Percentiles rank a stretch among this genome's conserved stretches.
These are phyloP conservation scores for Pseudevernia furfuracea DNA, from an alignment of 495 filamentous ascomycete genomes.

Conservation along the genomic window DNA sequence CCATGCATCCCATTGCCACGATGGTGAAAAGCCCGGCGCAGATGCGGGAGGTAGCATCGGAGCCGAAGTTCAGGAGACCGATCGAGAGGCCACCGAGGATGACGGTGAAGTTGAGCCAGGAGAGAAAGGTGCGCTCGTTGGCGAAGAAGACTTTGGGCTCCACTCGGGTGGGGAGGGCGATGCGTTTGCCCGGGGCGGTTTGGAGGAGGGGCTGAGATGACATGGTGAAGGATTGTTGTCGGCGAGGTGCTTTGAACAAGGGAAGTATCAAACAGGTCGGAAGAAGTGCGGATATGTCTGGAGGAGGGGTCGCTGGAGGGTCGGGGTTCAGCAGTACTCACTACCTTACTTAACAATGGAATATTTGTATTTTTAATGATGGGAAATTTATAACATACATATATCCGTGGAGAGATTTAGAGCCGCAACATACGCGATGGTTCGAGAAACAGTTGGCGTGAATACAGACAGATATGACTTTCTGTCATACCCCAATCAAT, in stretches of 20 bases:
- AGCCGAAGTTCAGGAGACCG: conserved; percentile 93
- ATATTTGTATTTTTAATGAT: too few relatives aligned
- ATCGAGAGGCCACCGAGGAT: conserved; percentile 93
- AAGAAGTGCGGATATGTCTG: background rate
- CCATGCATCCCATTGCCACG: conserved; percentile 90
- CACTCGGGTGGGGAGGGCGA: conserved; percentile 94
- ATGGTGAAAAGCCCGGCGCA: conserved; percentile 87
- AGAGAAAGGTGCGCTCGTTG: conserved; percentile 97
- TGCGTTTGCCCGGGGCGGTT: conserved; percentile 93
- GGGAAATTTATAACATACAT: too few relatives aligned
- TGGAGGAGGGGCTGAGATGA: conserved; percentile 94
- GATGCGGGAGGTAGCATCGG: conserved; percentile 80
- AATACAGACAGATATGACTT: background rate
- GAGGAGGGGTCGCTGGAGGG: background rate
- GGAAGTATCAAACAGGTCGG: background rate
- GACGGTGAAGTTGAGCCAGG: conserved; percentile 98
- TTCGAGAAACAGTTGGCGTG: background rate
- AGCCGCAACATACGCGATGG: background rate
- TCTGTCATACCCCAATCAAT: background rate
- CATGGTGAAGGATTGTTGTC: conserved; percentile 45
- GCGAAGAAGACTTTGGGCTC: conserved; percentile 99
- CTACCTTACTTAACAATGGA: too few relatives aligned
- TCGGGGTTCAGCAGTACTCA: background rate
- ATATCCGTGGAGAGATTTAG: too few relatives aligned
- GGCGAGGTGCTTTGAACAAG: background rate